Conservation (phyloP, 495 filamentous ascomycete genomes). For the Penicillium lagena region DNA sequence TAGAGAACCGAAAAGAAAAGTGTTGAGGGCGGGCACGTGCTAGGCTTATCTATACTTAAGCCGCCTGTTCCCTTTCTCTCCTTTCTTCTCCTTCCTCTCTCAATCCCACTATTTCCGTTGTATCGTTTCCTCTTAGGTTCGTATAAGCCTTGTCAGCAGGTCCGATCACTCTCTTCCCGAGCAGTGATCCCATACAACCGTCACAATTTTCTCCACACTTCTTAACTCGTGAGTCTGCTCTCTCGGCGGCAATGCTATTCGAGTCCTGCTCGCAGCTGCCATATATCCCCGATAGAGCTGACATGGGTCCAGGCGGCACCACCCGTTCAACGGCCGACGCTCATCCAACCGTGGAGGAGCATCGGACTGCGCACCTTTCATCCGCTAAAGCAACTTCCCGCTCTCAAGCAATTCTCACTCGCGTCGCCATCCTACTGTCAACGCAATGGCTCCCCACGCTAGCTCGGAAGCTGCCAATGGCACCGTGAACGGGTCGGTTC, state of each 20-base stretch:
- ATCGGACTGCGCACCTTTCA: conserved; percentile 67
- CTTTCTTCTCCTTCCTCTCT: conserved; percentile 8
- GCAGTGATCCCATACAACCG: conserved; percentile 41
- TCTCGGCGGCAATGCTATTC: not conserved
- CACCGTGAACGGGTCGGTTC: conserved; percentile 65
- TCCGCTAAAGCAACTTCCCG: conserved; percentile 44
- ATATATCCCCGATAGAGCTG: too few relatives aligned
- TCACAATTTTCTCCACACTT: conserved; percentile 45
- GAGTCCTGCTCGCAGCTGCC: too few relatives aligned
- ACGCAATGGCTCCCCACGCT: conserved; percentile 90
- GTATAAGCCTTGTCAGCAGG: conserved; percentile 31
- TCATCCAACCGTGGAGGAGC: conserved; percentile 80
- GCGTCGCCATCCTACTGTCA: conserved; percentile 23
- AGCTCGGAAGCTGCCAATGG: conserved; percentile 57
- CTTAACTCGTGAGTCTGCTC: conserved; percentile 40
- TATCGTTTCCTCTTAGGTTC: conserved; percentile 13
- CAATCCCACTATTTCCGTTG: conserved; percentile 1
- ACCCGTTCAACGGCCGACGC: conserved; percentile 97
- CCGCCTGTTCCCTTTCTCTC: not conserved
- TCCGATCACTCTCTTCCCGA: conserved; percentile 35
- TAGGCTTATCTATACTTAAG: too few relatives aligned
- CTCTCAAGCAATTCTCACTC: conserved; percentile 9
- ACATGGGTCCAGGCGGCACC: conserved; percentile 61
- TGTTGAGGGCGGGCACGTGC: not conserved
- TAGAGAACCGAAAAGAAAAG: not conserved